Evolutionary conservation across 163 green algal species (phyloP).

Genomic region (Smithsoniella earleae): DNA sequence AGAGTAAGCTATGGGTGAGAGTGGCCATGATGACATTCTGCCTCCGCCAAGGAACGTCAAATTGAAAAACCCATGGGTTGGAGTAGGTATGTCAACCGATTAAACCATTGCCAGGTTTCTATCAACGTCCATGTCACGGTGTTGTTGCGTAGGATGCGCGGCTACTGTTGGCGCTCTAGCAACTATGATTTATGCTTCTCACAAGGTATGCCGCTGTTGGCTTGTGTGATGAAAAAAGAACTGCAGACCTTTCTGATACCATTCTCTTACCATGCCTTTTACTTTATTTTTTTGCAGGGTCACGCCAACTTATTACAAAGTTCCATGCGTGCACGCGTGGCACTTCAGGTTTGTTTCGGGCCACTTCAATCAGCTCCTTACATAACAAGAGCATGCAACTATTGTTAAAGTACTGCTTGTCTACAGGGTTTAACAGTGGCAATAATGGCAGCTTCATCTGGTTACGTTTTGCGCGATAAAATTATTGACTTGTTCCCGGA

Average conservation of each 20-base stretch:
- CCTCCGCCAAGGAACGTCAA: background rate
- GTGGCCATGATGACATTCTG: conserved; percentile 19
- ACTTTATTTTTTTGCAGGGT: conserved; percentile 2
- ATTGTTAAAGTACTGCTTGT: too few species aligned
- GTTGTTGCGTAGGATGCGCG: background rate
- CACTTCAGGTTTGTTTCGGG: background rate
- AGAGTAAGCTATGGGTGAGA: too few species aligned
- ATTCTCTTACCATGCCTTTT: too few species aligned
- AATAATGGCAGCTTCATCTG: conserved; percentile 18
- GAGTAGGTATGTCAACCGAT: background rate
- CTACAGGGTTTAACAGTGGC: conserved; percentile 9
- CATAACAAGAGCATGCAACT: too few species aligned
- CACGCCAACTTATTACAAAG: background rate
- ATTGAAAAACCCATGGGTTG: conserved; percentile 1
- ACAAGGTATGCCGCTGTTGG: background rate
- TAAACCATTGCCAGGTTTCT: too few species aligned
- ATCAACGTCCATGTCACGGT: too few species aligned
- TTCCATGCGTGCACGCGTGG: conserved; percentile 1
- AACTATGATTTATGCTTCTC: conserved; percentile 1
- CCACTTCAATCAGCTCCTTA: too few species aligned
- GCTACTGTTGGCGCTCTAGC: background rate
- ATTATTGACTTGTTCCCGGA: too few species aligned
- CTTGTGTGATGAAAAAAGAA: too few species aligned
- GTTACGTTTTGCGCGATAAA: background rate
- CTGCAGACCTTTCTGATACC: too few species aligned